Base-by-base conservation (phyloP, 257 asterid genomes). In the Oldenlandia corymbosa region DNA sequence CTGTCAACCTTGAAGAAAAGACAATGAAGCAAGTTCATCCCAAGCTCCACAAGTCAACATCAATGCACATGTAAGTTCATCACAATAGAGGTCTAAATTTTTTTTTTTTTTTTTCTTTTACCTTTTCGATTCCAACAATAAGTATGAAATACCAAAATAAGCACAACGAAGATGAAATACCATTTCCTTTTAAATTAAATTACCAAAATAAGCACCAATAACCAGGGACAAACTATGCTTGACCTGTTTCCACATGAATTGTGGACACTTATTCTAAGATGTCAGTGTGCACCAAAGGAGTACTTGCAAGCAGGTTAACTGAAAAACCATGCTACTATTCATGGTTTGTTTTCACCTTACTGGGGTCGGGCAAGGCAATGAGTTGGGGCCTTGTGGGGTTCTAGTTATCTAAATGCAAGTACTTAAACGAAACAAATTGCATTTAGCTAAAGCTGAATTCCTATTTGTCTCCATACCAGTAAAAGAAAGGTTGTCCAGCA, bases 401-500 rank as follows among this genome's bases (percentile, higher is more conserved):
- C 21, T 10, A 52, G 24, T 37, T 36, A 20, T 13, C 51, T 34
- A 17, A 51, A 64, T 37, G 17, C 13, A 3, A 34, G 4, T 34
- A n/a, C n/a, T n/a, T n/a, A n/a, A n/a, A n/a, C n/a, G n/a, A n/a
- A n/a, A n/a, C n/a, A n/a, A n/a, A n/a, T n/a, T n/a, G 6, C 13
- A 4, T 18, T 21, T 24, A 36, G 11, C 46, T 48, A 46, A 5
- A 36, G 66, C 70, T 18, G 48, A 65, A 20, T 58, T 13, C 7
- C n/a, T 45, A 72, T 50, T 67, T 72, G 64, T 71, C 87, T 81
- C 11, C 60, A 30, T 71, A 92, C 97, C 97, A 92, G 85, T 76
- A 87, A 80, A 92, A 92, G 73, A 92, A 92, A 52, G 95, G 97
- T 68, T 91, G 98, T 31, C 95, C 95, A 58, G 95, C 84, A 51